A percentile compares a stretch with the other conserved stretches of the same genome.
These are phyloP conservation scores for Aspergillus arachidicola DNA, from an alignment of 2,329 filamentous ascomycete species.

Conservation along the genomic window DNA sequence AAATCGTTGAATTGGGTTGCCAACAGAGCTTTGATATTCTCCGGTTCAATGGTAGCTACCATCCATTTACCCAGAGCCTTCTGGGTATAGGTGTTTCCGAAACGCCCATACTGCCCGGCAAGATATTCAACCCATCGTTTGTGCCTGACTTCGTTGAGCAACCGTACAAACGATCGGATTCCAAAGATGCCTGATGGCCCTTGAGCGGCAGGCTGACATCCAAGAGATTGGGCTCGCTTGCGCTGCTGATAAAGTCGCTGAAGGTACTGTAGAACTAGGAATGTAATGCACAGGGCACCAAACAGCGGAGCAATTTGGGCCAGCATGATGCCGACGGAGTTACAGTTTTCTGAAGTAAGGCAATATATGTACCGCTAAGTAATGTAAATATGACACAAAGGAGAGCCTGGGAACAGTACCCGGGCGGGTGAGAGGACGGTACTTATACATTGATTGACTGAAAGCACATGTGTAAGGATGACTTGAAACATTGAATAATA, in stretches of 20 bases:
- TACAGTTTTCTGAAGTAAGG: background rate
- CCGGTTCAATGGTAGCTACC: constrained; percentile 39
- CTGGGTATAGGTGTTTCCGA: constrained; percentile 31
- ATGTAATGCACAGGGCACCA: constrained; percentile 23
- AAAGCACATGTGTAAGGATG: background rate
- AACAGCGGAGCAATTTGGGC: constrained; percentile 21
- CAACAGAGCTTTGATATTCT: constrained; percentile 81
- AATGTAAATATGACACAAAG: background rate
- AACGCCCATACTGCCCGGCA: constrained; percentile 23
- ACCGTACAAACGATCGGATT: constrained; percentile 26
- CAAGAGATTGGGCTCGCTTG: constrained; percentile 27
- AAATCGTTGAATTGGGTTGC: constrained; percentile 82
- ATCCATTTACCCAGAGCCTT: constrained; percentile 22
- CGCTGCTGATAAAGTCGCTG: constrained; percentile 25
- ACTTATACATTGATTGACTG: background rate
- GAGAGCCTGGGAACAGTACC: background rate
- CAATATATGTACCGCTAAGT: background rate
- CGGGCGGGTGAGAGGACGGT: background rate
- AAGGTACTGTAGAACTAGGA: constrained; percentile 26
- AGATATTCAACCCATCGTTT: constrained; percentile 35
- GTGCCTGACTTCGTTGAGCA: constrained; percentile 29
- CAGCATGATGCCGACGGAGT: constrained; percentile 23
- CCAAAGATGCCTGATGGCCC: constrained; percentile 24
- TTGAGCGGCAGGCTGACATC: constrained; percentile 26
- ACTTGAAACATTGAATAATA: background rate